Evolutionary conservation across 306 rosid species (phyloP).

Genomic region (Dalbergia cultrata): DNA sequence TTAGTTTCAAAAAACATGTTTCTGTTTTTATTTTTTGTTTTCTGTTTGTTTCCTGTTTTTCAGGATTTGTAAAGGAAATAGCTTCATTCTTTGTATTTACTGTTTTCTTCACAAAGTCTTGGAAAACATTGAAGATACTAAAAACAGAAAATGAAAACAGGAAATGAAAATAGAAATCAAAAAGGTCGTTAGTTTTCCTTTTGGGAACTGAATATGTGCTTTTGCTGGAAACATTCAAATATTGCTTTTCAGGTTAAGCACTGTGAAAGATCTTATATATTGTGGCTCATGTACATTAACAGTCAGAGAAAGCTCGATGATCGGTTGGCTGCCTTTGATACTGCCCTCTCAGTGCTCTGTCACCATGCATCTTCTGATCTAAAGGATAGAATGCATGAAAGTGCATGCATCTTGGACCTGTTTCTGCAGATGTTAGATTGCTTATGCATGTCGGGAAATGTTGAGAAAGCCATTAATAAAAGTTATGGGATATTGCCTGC

Average conservation of each 20-base stretch:
- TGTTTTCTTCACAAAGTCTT: too few species aligned
- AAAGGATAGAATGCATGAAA: slow-evolving; percentile 58
- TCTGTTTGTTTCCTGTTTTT: too few species aligned
- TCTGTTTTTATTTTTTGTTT: too few species aligned
- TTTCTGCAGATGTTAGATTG: slow-evolving; percentile 89
- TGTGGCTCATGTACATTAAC: slow-evolving; percentile 94
- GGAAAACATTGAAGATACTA: too few species aligned
- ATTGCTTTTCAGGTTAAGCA: slow-evolving; percentile 76
- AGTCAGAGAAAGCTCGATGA: slow-evolving; percentile 76
- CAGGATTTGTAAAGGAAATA: too few species aligned
- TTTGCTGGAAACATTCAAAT: slow-evolving; percentile 60
- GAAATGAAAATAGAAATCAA: too few species aligned
- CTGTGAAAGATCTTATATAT: slow-evolving; percentile 77
- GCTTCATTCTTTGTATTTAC: too few species aligned
- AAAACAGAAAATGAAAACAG: too few species aligned
- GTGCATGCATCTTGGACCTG: slow-evolving; percentile 89
- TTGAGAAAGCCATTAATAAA: slow-evolving; percentile 76
- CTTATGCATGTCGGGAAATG: slow-evolving; percentile 88
- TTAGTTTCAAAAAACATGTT: too few species aligned
- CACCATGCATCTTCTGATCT: slow-evolving; percentile 55
- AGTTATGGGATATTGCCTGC: slow-evolving; percentile 59
- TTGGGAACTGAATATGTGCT: slow-evolving; percentile 48
- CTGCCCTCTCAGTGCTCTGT: slow-evolving; percentile 77
- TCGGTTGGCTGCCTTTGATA: slow-evolving; percentile 71
- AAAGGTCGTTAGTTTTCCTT: background rate